These are phyloP conservation scores for Solanum sparsipilum DNA, from an alignment of 257 asterid species.

Conservation along the genomic window DNA sequence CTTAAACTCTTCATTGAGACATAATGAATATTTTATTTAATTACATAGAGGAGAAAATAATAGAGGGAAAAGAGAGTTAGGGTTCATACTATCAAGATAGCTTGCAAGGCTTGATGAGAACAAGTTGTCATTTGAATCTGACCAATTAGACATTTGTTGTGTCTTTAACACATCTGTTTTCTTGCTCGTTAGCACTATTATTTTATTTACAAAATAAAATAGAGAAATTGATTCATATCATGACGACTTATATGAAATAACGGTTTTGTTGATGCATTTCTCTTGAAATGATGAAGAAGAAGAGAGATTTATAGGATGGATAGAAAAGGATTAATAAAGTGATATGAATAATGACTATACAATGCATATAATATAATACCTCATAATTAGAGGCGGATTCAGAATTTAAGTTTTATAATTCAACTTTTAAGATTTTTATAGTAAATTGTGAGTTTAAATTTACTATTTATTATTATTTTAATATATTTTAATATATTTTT, in stretches of 20 bases:
- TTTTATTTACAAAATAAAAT: not conserved
- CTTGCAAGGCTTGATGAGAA: constrained; percentile 21
- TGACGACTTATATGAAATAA: not conserved
- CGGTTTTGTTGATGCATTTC: not conserved
- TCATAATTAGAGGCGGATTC: not conserved
- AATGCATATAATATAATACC: not conserved
- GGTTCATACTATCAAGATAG: constrained; percentile 19
- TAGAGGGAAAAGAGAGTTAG: not conserved
- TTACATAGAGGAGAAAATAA: not conserved
- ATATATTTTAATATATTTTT: not conserved
- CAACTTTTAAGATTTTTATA: not conserved
- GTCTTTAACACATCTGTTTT: not conserved
- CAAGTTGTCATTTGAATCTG: not conserved
- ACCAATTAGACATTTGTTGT: not conserved
- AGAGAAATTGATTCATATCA: not conserved
- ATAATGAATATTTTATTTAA: not conserved
- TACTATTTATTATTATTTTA: not conserved
- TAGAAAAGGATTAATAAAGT: not conserved
- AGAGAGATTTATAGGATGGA: not conserved
- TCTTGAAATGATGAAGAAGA: not conserved
- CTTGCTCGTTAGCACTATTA: not conserved
- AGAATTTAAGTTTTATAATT: not conserved
- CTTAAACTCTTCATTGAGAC: not conserved
- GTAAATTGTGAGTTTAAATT: not conserved
- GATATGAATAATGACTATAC: not conserved